Percentiles rank a stretch among this genome's conserved stretches.
These are phyloP conservation scores for Osmanthus fragrans DNA, from an alignment of 257 asterid genomes.

Conservation along the genomic window DNA sequence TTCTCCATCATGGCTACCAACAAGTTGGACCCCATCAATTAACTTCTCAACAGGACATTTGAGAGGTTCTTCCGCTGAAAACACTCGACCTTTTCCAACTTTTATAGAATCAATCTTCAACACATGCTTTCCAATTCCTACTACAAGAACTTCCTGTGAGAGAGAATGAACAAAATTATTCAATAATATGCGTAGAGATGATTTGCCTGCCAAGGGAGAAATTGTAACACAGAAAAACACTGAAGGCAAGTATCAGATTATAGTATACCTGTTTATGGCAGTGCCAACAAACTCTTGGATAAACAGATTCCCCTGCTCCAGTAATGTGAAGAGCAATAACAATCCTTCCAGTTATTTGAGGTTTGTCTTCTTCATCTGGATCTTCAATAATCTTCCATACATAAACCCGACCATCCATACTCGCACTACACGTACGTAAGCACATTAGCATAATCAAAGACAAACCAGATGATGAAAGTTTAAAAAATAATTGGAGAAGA, in stretches of 20 bases:
- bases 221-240: not conserved
- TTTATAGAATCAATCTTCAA: slow-evolving; percentile 41
- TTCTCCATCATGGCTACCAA: slow-evolving; percentile 96
- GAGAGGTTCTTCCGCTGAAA: slow-evolving; percentile 37
- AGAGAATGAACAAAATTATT: slow-evolving; percentile 13
- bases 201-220: not conserved
- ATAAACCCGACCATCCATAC: slow-evolving; percentile 90
- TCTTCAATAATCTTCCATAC: slow-evolving; percentile 96
- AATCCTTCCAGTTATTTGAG: slow-evolving; percentile 78
- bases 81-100: not conserved
- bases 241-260: slow-evolving; percentile 9
- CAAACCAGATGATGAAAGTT: slow-evolving; percentile 8
- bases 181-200: slow-evolving; percentile 7
- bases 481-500: slow-evolving; percentile 13
- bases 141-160: slow-evolving; percentile 85
- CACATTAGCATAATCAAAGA: slow-evolving; percentile 27
- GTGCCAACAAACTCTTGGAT: slow-evolving; percentile 96
- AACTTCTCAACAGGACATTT: slow-evolving; percentile 43
- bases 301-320: slow-evolving; percentile 79
- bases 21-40: slow-evolving; percentile 53
- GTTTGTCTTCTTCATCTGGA: slow-evolving; percentile 90
- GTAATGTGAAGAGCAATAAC: slow-evolving; percentile 75
- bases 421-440: slow-evolving; percentile 72
- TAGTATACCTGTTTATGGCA: slow-evolving; percentile 85
- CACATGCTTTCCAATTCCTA: slow-evolving; percentile 74